phyloP scores from a whole-genome alignment of 148 eudicot genomes.

The Agrostemma githago region DNA sequence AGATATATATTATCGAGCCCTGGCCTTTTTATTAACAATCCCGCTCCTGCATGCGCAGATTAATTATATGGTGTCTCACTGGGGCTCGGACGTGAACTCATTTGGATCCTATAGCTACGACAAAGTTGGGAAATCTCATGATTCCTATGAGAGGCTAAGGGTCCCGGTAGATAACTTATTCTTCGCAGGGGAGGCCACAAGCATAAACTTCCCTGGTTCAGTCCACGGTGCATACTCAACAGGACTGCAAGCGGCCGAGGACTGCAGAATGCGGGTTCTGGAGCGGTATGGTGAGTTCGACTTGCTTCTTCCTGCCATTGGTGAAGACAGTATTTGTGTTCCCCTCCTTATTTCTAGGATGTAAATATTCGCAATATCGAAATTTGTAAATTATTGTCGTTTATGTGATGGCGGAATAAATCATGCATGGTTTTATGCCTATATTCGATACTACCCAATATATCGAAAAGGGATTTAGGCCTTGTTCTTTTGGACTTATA shows the following conservation, averaged over 20 bases:
- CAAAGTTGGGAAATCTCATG: conserved; percentile 82
- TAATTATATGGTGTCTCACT: conserved; percentile 77
- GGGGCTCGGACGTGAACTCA: conserved; percentile 82
- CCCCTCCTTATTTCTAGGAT: conserved; percentile 86
- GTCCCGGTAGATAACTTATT: conserved; percentile 91
- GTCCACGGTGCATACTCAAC: conserved; percentile 97
- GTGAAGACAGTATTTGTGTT: conserved; percentile 55
- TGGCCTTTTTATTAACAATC: too few relatives aligned
- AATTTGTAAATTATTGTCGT: neutral
- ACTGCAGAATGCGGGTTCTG: conserved; percentile 91
- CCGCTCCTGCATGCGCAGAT: conserved; percentile 49
- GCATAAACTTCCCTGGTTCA: conserved; percentile 72
- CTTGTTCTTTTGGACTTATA: too few relatives aligned
- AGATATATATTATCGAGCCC: too few relatives aligned
- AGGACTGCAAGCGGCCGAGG: conserved; percentile 90
- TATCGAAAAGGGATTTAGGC: neutral
- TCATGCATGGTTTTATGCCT: conserved; percentile 8
- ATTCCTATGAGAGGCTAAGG: conserved; percentile 75
- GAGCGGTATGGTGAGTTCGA: conserved; percentile 87
- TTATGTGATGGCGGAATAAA: neutral
- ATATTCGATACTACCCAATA: neutral
- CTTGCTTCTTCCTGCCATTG: conserved; percentile 71
- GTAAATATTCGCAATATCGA: too few relatives aligned
- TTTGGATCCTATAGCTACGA: conserved; percentile 96
- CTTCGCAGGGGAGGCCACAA: conserved; percentile 98